Evolutionary conservation across 1,284 basidiomycete genomes (phyloP).

Genomic region (Cutaneotrichosporon cutaneum): DNA sequence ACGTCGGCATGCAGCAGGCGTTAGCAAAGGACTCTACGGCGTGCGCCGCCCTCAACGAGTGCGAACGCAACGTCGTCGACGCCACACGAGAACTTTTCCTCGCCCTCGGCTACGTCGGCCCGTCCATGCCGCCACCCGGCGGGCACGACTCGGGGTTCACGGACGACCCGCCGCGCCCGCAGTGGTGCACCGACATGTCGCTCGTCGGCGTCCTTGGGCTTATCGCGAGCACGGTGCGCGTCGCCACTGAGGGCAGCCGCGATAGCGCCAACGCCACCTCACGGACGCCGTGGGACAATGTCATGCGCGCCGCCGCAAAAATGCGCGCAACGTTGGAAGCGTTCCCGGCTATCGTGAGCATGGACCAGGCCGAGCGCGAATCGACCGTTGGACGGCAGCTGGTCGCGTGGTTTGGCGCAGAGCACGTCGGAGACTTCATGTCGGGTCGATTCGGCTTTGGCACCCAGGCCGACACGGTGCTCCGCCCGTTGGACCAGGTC

Average conservation of each 20-base stretch:
- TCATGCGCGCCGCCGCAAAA: constrained; percentile 40
- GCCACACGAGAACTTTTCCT: constrained; percentile 39
- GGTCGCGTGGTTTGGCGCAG: constrained; percentile 31
- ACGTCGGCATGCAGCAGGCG: constrained; percentile 31
- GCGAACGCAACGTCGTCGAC: constrained; percentile 30
- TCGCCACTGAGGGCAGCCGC: constrained; percentile 26
- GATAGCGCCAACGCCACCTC: background rate
- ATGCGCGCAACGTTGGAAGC: constrained; percentile 37
- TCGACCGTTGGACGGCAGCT: constrained; percentile 21
- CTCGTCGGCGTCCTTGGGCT: constrained; percentile 43
- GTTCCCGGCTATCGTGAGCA: constrained; percentile 30
- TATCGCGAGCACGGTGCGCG: constrained; percentile 31
- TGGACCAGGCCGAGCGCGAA: constrained; percentile 17
- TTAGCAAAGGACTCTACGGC: constrained; percentile 36
- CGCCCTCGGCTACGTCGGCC: constrained; percentile 49
- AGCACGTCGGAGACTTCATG: constrained; percentile 35
- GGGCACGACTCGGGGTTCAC: constrained; percentile 13
- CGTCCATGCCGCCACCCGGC: constrained; percentile 27
- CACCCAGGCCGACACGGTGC: constrained; percentile 4
- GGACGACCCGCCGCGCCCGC: constrained; percentile 40
- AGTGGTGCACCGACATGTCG: constrained; percentile 42
- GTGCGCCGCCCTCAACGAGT: background rate
- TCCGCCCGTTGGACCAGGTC: constrained; percentile 29
- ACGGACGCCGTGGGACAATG: constrained; percentile 36
- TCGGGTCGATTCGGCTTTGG: constrained; percentile 45